Evolutionary conservation across 257 asterid species (phyloP).

Genomic region (Solanum sitiens): DNA sequence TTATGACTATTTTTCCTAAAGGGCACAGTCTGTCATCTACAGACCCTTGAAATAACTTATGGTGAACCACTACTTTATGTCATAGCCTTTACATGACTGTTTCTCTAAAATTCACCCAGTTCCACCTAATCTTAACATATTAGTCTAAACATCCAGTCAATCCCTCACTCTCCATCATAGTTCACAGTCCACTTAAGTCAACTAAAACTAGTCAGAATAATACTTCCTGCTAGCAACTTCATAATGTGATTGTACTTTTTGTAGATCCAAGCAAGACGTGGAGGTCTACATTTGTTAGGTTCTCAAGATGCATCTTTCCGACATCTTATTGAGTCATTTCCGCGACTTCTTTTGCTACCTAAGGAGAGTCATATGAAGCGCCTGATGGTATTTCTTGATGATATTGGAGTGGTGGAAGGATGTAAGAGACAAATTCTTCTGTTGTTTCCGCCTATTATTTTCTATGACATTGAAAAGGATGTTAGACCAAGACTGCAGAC

Average conservation of each 20-base stretch:
- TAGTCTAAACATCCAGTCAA: neutral
- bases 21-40: neutral
- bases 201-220: neutral
- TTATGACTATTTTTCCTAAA: neutral
- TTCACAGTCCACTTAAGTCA: neutral
- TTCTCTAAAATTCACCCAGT: neutral
- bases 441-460: constrained; percentile 66
- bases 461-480: constrained; percentile 51
- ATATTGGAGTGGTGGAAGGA: constrained; percentile 56
- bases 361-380: constrained; percentile 48
- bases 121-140: neutral
- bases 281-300: constrained; percentile 68
- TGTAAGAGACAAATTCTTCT: constrained; percentile 33
- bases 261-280: constrained; percentile 93
- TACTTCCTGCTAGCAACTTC: neutral
- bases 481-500: constrained; percentile 55
- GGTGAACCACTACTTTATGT: neutral
- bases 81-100: neutral
- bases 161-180: neutral
- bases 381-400: constrained; percentile 48
- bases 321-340: constrained; percentile 78
- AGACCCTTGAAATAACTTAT: neutral
- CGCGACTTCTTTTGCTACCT: constrained; percentile 56
- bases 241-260: neutral
- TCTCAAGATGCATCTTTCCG: constrained; percentile 50